Evolutionary conservation across 1,284 basidiomycete genomes (phyloP).

Genomic region (Boletus mariae): DNA sequence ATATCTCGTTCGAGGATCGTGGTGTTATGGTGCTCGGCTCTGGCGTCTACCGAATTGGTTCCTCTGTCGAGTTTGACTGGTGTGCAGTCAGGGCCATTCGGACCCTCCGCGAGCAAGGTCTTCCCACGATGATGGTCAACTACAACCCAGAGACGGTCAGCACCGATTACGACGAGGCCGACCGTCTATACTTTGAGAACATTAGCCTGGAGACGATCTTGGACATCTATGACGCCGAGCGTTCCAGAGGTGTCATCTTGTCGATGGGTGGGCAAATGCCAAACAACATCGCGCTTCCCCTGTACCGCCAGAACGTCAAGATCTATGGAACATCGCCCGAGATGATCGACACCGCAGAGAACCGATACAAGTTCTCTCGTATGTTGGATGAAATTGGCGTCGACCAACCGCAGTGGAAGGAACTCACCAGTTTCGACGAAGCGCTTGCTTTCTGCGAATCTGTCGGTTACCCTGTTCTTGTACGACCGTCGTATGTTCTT

Average conservation of each 20-base stretch:
- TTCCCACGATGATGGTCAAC: constrained; percentile 99
- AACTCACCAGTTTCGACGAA: constrained; percentile 88
- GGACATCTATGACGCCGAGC: constrained; percentile 94
- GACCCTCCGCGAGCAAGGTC: constrained; percentile 90
- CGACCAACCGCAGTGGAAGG: constrained; percentile 97
- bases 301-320: constrained; percentile 95
- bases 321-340: constrained; percentile 98
- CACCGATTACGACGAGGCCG: constrained; percentile 98
- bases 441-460: constrained; percentile 86
- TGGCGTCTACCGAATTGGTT: constrained; percentile 97
- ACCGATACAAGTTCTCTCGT: constrained; percentile 99
- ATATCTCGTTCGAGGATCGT: constrained; percentile 84
- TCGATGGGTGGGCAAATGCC: constrained; percentile 99
- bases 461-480: constrained; percentile 93
- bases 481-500: constrained; percentile 96
- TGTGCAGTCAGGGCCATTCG: constrained; percentile 97
- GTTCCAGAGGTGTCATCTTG: constrained; percentile 87
- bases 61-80: constrained; percentile 99
- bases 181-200: constrained; percentile 98
- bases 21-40: constrained; percentile 98
- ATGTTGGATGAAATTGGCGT: constrained; percentile 96
- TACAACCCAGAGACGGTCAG: constrained; percentile 99
- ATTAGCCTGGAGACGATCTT: constrained; percentile 95
- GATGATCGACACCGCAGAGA: constrained; percentile 99
- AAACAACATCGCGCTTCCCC: constrained; percentile 94